These are phyloP conservation scores for Echites panduratus DNA, from an alignment of 257 asterid genomes.

Conservation along the genomic window DNA sequence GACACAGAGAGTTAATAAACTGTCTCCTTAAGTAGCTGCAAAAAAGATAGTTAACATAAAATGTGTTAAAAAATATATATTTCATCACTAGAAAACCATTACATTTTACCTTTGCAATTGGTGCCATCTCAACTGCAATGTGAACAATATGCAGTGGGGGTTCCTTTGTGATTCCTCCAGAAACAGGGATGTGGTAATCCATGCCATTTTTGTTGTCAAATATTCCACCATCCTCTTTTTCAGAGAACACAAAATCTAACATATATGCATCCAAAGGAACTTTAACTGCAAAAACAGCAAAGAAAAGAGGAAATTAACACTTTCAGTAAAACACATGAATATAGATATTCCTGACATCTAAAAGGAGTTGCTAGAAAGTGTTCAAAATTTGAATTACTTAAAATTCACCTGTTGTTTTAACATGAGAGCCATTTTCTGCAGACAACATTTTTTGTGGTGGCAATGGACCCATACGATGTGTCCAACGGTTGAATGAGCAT, in stretches of 20 bases:
- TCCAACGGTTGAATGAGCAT: constrained; percentile 97
- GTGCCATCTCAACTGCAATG: constrained; percentile 97
- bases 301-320: constrained; percentile 6
- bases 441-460: constrained; percentile 85
- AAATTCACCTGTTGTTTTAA: constrained; percentile 65
- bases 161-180: constrained; percentile 74
- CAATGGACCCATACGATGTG: constrained; percentile 78
- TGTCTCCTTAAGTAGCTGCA: neutral
- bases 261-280: constrained; percentile 91
- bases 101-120: constrained; percentile 85
- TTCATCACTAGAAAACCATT: neutral
- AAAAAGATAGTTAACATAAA: neutral
- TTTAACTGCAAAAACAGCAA: constrained; percentile 49
- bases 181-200: constrained; percentile 95
- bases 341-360: neutral
- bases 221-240: constrained; percentile 77
- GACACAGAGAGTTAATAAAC: neutral
- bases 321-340: neutral
- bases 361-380: neutral
- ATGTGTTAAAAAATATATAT: neutral
- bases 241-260: constrained; percentile 98
- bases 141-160: constrained; percentile 95
- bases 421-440: constrained; percentile 59
- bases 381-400: neutral
- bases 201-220: constrained; percentile 82